These are phyloP conservation scores for Emericellopsis terricola DNA, from an alignment of 495 filamentous ascomycete genomes.

Conservation along the genomic window DNA sequence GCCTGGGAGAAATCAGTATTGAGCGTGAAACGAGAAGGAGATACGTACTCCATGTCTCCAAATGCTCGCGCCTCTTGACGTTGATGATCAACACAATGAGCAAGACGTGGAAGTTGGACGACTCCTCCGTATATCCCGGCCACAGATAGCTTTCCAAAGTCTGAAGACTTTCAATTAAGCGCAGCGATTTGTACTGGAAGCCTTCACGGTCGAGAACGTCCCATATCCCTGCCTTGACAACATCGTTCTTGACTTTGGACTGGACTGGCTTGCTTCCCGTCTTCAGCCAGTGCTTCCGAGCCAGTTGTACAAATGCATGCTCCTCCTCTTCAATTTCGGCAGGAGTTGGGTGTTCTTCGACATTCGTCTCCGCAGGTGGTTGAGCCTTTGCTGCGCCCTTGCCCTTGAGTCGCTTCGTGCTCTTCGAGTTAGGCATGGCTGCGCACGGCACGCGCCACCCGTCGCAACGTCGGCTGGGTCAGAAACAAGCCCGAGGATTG, in stretches of 20 bases:
- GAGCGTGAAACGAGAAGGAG: background rate
- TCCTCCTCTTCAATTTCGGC: slow-evolving; percentile 46
- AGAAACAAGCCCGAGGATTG: too few relatives aligned
- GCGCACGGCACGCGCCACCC: slow-evolving; percentile 2
- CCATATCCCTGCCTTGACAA: slow-evolving; percentile 83
- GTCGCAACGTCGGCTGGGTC: slow-evolving; percentile 1
- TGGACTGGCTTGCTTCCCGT: slow-evolving; percentile 30
- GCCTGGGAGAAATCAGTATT: background rate
- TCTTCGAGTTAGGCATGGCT: slow-evolving; percentile 30
- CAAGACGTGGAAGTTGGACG: slow-evolving; percentile 80
- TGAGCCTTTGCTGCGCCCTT: slow-evolving; percentile 17
- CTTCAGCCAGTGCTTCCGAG: slow-evolving; percentile 71
- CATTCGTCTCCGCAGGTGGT: background rate
- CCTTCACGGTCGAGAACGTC: slow-evolving; percentile 64
- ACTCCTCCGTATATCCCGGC: slow-evolving; percentile 79
- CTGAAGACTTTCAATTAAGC: slow-evolving; percentile 79
- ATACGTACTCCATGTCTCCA: slow-evolving; percentile 72
- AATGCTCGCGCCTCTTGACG: slow-evolving; percentile 69
- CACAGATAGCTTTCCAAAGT: slow-evolving; percentile 86
- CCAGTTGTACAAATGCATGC: slow-evolving; percentile 64
- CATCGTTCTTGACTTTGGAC: slow-evolving; percentile 65
- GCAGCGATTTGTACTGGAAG: slow-evolving; percentile 59
- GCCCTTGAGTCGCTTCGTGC: slow-evolving; percentile 29
- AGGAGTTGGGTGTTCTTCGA: slow-evolving; percentile 9
- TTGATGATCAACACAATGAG: slow-evolving; percentile 71